Base-by-base conservation (phyloP, 371 early-diverging fungal species). In the Quaeritorhiza haematococci region DNA sequence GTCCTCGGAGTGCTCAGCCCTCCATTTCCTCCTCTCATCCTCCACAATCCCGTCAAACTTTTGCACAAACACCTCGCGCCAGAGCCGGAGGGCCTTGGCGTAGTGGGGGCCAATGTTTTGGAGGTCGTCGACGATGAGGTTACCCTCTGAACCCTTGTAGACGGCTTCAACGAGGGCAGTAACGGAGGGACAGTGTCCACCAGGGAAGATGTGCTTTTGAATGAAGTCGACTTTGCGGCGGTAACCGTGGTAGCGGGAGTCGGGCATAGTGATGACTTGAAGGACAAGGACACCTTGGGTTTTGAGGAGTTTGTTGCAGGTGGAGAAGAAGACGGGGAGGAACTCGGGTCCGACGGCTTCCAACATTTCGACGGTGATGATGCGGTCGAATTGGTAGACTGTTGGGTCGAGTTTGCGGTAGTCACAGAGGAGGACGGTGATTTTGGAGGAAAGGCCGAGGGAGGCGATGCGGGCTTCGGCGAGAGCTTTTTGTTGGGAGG, bases 191-290 rank as follows among this genome's bases (percentile, higher is more conserved):
- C 80, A 80, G 58, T 85, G 84, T 0, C 84, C 75, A 35, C 86
- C 86, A 17, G 88, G 88, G 62, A 87, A 87, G 19, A 87, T 87
- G 67, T 87, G 76, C 67, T 83, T 79, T 51, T 82, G 75, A 57
- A 87, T 87, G 65, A 83, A 87, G 60, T 87, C 88, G 19, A 75
- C 72, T 19, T 65, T 60, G 41, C 58, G 59, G 38, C 64, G 58
- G 60, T 87, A 86, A 26, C 66, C 60, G 50, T 72, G 71, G 56
- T 84, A 84, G 24, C 84, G 66, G 33, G 71, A 59, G 32, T 87
- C 47, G 10, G 50, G 29, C 56, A 19, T 10, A 0, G 34, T 28
- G 8, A 59, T 60, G n/a, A 72, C 73, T 53, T 76, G 74, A 24
- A 74, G 51, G 1, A 62, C 80, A 56, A 84, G 50, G 27, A 78